Evolutionary conservation across 2,329 filamentous ascomycete species (phyloP).

Genomic region (Aspergillus sp.): DNA sequence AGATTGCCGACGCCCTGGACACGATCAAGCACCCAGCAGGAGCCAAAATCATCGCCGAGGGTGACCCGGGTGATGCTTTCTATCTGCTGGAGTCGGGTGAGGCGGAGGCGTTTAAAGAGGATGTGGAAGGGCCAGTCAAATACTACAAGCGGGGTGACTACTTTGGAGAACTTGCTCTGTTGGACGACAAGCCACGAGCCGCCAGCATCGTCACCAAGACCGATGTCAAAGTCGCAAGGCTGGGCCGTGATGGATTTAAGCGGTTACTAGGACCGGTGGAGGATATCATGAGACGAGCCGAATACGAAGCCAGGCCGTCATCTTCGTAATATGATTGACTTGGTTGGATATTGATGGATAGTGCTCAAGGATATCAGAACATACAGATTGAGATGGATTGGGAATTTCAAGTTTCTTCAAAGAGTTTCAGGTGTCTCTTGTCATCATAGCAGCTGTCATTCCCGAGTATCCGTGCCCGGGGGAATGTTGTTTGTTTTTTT

Average conservation of each 20-base stretch:
- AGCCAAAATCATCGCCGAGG: constrained; percentile 82
- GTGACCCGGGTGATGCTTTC: constrained; percentile 86
- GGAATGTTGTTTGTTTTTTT: neutral
- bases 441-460: too few species aligned
- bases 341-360: constrained; percentile 5
- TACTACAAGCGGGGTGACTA: constrained; percentile 89
- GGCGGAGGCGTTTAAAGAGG: constrained; percentile 81
- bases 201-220: constrained; percentile 80
- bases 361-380: too few species aligned
- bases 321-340: constrained; percentile 18
- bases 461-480: neutral
- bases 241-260: constrained; percentile 94
- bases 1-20: constrained; percentile 94
- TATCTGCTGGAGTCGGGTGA: constrained; percentile 85
- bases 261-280: constrained; percentile 87
- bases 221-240: constrained; percentile 85
- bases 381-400: too few species aligned
- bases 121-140: constrained; percentile 65
- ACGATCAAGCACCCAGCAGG: constrained; percentile 79
- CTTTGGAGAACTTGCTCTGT: constrained; percentile 89
- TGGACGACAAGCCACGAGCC: constrained; percentile 89
- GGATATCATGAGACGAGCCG: constrained; percentile 77
- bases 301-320: constrained; percentile 32
- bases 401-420: too few species aligned
- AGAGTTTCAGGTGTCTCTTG: too few species aligned